Evolutionary conservation across 2,329 filamentous ascomycete species (phyloP), one percentile per base, ranked within the genome.

Genomic region (Aspergillus amoenus): DNA sequence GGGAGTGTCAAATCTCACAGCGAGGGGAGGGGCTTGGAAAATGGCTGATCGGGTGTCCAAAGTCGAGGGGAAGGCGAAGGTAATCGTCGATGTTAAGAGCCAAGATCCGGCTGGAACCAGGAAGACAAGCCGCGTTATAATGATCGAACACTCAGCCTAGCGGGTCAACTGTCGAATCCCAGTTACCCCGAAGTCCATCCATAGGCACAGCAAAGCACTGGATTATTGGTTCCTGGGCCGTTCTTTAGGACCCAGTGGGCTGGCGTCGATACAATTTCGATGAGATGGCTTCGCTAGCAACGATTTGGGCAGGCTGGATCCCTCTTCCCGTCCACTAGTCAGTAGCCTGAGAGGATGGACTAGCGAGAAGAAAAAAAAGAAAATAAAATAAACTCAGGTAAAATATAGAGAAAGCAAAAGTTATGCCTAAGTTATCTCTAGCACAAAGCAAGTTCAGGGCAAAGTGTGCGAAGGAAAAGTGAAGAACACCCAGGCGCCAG

Each of bases 241-340:
- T 61, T 63, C 54, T 61, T 59, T 56, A 62, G 39, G 58, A 47
- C 50, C 57, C 55, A 58, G 57, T 52, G 32, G 40, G 43, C 50
- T 54, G 56, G 58, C 46, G 47, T 56, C 39, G 40, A 51, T 56
- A 56, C 52, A 51, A 53, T 57, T 50, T 51, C 41, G 42, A 56
- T 56, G 40, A 39, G 45, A 55, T 51, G 50, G 58, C 46, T 52
- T 53, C 53, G 48, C 55, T 60, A 57, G 42, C 43, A 39, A 47
- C 57, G 56, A 57, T 46, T 57, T 43, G 43, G 18, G 42, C 39
- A 37, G 51, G 32, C 15, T 55, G 44, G 47, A 52, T 42, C 53
- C 57, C 48, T 27, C 45, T 30, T 50, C 52, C 54, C 50, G 45
- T 15, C 45, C 56, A 61, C 58, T 60, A 58, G 55, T 58, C 34